Percentiles rank a stretch among this genome's conserved stretches.
phyloP scores from a whole-genome alignment of 352 stramenopile species.

The Globisporangium barbulae region DNA sequence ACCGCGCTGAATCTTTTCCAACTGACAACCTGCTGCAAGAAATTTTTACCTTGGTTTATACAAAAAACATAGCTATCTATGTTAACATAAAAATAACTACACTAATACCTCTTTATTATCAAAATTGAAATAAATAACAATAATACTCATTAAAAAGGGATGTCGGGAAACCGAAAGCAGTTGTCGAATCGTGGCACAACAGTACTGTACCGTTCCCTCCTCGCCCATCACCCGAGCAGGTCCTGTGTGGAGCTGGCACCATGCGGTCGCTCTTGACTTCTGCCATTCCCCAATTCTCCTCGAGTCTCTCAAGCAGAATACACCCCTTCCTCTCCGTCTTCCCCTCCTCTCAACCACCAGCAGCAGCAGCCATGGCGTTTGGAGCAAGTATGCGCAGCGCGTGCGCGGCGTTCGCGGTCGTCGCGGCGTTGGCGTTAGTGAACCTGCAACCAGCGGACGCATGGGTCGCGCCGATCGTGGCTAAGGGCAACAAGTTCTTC shows the following conservation, averaged over 20 bases:
- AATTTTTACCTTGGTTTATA: neutral
- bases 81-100: neutral
- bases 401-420: neutral
- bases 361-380: slow-evolving; percentile 10
- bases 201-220: neutral
- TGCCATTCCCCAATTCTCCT: slow-evolving; percentile 10
- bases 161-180: neutral
- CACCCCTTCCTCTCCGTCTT: neutral
- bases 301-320: slow-evolving; percentile 12
- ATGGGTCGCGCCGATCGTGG: slow-evolving; percentile 20
- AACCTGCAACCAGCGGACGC: neutral
- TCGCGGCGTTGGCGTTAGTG: neutral
- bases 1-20: neutral
- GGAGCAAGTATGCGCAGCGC: slow-evolving; percentile 7
- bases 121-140: too few species aligned
- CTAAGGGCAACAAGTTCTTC: slow-evolving; percentile 73
- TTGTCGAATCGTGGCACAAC: neutral
- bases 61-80: neutral
- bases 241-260: neutral
- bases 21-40: neutral
- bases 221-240: too few species aligned
- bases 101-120: neutral
- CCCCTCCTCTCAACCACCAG: neutral
- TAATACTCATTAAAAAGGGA: neutral
- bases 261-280: neutral